Percentiles rank a stretch among this genome's conserved stretches.
Conservation (phyloP, 2,329 filamentous ascomycete genomes). For the Monilinia fructicola region DNA sequence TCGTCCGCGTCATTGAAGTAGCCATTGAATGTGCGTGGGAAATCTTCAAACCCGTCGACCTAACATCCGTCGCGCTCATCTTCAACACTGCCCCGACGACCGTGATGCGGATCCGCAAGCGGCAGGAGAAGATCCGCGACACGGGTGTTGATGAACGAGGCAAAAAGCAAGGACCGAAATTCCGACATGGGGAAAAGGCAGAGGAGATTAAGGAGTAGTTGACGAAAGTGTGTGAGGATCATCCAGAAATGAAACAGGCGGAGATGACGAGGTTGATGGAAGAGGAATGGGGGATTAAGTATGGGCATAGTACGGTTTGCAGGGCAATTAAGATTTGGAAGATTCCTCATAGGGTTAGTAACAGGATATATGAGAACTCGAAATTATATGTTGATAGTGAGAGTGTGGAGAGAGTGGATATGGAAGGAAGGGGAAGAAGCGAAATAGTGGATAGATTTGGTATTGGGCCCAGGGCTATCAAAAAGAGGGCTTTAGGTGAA, state of each 20-base stretch:
- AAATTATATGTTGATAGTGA: not conserved
- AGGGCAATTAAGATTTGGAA: not conserved
- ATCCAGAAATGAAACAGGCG: conserved; percentile 27
- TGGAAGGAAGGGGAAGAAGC: not conserved
- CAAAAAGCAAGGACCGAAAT: conserved; percentile 27
- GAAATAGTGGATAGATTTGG: conserved; percentile 14
- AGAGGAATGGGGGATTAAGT: not conserved
- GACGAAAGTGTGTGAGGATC: conserved; percentile 15
- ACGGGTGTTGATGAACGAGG: conserved; percentile 28
- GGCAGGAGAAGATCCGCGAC: conserved; percentile 21
- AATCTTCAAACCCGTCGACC: not conserved
- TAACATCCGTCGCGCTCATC: conserved; percentile 25
- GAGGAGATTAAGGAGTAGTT: conserved; percentile 22
- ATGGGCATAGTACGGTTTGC: conserved; percentile 2
- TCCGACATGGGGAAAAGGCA: conserved; percentile 22
- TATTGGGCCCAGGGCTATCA: conserved; percentile 17
- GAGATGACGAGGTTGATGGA: not conserved
- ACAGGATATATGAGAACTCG: not conserved
- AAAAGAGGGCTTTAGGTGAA: conserved; percentile 21
- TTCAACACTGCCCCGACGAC: conserved; percentile 29
- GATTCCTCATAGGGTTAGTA: not conserved
- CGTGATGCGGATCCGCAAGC: conserved; percentile 24
- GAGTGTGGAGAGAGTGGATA: not conserved
- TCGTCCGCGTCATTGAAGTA: conserved; percentile 24
- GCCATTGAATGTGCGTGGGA: conserved; percentile 24